Evolutionary conservation across 176 grass and related monocot genomes (phyloP), one percentile per base, ranked within the genome.

Genomic region (Panicum miliaceum): DNA sequence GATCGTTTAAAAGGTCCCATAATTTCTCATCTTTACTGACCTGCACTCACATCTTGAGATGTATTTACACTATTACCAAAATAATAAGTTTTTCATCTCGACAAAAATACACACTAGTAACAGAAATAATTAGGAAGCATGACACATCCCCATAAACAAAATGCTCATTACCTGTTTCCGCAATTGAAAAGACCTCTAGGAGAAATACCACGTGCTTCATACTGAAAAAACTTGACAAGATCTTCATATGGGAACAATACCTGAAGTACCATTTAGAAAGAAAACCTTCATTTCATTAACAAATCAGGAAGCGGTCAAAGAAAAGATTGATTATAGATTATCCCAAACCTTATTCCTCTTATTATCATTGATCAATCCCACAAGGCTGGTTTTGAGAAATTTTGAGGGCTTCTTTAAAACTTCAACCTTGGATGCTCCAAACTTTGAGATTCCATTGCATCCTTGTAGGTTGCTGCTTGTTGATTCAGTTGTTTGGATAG

Each of bases 101-200:
- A 68, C 50, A 69, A 23, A 59, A 52, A 23, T 6, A 50, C 12
- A 81, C 29, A 53, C 25, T 50, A 64, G 64, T 65, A 89, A 60
- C 51, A 74, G 16, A 48, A 76, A 62, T 6, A 84, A 58, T 67
- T 89, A 89, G 52, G 47, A 32, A 36, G 35, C 26, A 50, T 45
- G 34, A 41, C 29, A 38, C 20, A 68, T 60, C 12, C 23, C 66
- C 18, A 18, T 52, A 80, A 66, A 45, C 29, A 89, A 69, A 57
- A 57, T 34, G 20, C 36, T 67, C 27, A 60, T 20, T 92, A 99
- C 96, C 96, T 99, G 74, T 99, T 99, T 87, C 96, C 96, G 86
- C 96, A 99, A 89, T 99, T 99, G 91, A 92, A 88, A 89, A 99
- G 88, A 32, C 96, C 96, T 87, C 93, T 92, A 12, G 96, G 96